A percentile compares a stretch with the other conserved stretches of the same genome.
phyloP scores from a whole-genome alignment of 257 asterid species.

The Fraxinus anomala region DNA sequence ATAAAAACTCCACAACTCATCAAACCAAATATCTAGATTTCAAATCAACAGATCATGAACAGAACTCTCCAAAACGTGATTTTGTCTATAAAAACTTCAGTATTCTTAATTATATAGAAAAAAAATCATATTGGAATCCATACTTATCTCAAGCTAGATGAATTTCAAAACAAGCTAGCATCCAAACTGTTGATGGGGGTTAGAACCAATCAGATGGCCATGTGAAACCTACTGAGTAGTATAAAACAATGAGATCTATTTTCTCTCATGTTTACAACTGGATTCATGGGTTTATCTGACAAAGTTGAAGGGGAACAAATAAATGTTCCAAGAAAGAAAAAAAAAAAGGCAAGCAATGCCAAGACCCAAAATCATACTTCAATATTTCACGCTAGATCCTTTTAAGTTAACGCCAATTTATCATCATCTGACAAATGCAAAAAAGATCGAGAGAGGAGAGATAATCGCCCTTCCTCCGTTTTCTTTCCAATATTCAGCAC shows the following conservation, averaged over 20 bases:
- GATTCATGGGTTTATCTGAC: not conserved
- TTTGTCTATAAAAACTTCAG: not conserved
- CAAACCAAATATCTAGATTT: slow-evolving; percentile 1
- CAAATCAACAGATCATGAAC: not conserved
- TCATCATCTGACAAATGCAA: not conserved
- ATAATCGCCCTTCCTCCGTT: not conserved
- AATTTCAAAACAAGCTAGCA: not conserved
- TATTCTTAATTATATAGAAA: not conserved
- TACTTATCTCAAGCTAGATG: not conserved
- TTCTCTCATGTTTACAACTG: not conserved
- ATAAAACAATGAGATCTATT: not conserved
- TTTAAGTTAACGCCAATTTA: not conserved
- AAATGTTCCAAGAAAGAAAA: not conserved
- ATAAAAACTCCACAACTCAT: not conserved
- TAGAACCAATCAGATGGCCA: not conserved
- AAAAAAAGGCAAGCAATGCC: not conserved
- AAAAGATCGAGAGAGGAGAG: not conserved
- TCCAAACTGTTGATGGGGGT: not conserved
- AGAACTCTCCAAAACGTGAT: not conserved
- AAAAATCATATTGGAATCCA: not conserved
- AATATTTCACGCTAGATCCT: slow-evolving; percentile 28
- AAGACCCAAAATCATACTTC: not conserved
- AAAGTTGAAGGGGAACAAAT: not conserved
- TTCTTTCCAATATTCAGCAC: not conserved
- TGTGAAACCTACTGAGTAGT: not conserved